phyloP scores from a whole-genome alignment of 2,329 filamentous ascomycete genomes.

The Pestalotiopsis sp. region DNA sequence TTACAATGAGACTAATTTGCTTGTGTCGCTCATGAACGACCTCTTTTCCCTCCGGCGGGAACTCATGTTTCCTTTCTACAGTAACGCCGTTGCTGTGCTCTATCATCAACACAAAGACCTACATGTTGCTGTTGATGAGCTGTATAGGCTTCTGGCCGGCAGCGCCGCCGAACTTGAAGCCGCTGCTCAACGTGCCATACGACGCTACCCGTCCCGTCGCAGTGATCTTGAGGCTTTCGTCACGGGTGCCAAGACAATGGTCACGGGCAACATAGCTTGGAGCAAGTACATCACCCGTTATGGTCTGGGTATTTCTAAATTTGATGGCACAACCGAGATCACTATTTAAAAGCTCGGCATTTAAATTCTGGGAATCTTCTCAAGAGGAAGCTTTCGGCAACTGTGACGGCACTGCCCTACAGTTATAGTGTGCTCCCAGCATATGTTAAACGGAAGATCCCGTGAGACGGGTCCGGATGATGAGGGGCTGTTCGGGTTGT shows the following conservation, averaged over 20 bases:
- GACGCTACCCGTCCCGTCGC: slow-evolving; percentile 11
- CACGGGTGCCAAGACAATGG: slow-evolving; percentile 15
- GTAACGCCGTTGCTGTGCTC: slow-evolving; percentile 20
- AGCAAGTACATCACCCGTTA: slow-evolving; percentile 17
- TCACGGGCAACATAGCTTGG: slow-evolving; percentile 21
- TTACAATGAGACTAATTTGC: slow-evolving; percentile 13
- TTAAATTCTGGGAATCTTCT: too few species aligned
- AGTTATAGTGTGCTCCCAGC: too few species aligned
- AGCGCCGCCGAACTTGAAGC: slow-evolving; percentile 13
- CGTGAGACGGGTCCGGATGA: too few species aligned
- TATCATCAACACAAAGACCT: slow-evolving; percentile 20
- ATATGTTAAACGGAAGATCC: too few species aligned
- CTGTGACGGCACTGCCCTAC: too few species aligned
- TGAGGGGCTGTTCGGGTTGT: too few species aligned
- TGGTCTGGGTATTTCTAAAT: slow-evolving; percentile 14
- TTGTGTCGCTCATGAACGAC: slow-evolving; percentile 38
- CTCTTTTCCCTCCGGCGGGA: slow-evolving; percentile 33
- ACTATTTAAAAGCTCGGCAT: slow-evolving; percentile 1
- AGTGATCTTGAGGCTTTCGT: slow-evolving; percentile 14
- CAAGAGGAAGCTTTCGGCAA: too few species aligned
- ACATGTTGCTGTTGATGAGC: slow-evolving; percentile 17
- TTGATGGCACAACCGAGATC: slow-evolving; percentile 20
- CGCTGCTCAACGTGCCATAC: slow-evolving; percentile 7
- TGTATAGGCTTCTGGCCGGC: slow-evolving; percentile 14
- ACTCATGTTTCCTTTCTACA: slow-evolving; percentile 20